Base-by-base conservation (phyloP, 495 filamentous ascomycete species). In the Rhizodiscina lignyota region DNA sequence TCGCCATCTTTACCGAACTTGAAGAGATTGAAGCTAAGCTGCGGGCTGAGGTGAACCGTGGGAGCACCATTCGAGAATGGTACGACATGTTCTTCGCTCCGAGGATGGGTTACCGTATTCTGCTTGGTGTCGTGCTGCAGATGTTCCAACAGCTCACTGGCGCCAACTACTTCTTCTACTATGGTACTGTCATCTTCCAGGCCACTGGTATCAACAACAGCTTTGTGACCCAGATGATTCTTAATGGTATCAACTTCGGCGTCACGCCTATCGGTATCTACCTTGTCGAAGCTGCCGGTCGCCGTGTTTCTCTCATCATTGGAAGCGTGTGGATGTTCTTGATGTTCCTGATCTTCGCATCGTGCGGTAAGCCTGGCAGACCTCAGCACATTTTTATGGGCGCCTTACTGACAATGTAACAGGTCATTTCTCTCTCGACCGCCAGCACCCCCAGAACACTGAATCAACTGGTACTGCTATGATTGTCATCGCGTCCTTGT, bases 401-500 rank as follows among this genome's bases (percentile, higher is more conserved):
- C n/a, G n/a, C n/a, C n/a, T n/a, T n/a, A n/a, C n/a, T n/a, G n/a
- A n/a, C n/a, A n/a, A n/a, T n/a, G n/a, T n/a, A n/a, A n/a, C n/a
- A n/a, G 54, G 56, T 19, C 48, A 52, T 38, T 57, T 55, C 39
- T 34, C 44, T 4, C 50, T 56, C 11, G 34, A 56, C 36, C 39
- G 15, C 6, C 8, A 6, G 8, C 8, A 6, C 16, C 66, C 68
- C 19, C 60, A 52, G 1, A 46, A 49, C 37, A 73, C 67, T 20
- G 73, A 67, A 0, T 65, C 61, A 2, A 67, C 79, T 6, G 79
- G 79, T 41, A 66, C 69, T 16, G 72, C 73, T 40, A 73, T 84
- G 66, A 83, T 85, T 36, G 70, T 83, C 21, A 76, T 79, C 49
- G 74, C 80, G 5, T 77, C 74, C 48, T 67, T 84, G 54, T 85